Evolutionary conservation across 805 yeast species (phyloP).

Genomic region (Pichia ethanolica): DNA sequence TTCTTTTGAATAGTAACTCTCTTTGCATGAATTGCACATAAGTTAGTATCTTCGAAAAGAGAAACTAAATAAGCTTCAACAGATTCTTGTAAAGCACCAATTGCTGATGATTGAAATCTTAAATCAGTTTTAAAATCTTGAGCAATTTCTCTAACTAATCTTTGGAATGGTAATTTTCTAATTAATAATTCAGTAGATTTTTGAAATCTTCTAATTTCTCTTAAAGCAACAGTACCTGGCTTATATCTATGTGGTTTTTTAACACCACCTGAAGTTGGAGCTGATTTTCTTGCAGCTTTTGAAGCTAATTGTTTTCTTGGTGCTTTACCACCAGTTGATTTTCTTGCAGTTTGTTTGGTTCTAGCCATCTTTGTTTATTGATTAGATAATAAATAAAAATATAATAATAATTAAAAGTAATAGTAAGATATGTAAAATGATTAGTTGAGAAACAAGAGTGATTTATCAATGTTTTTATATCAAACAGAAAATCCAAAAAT

Average conservation of each 20-base stretch:
- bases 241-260: conserved; percentile 93
- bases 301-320: conserved; percentile 93
- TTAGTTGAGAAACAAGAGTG: no score
- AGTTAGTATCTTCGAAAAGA: conserved; percentile 93
- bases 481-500: no score
- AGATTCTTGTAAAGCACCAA: conserved; percentile 97
- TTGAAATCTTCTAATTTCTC: conserved; percentile 97
- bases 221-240: conserved; percentile 95
- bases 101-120: conserved; percentile 96
- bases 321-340: conserved; percentile 92
- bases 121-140: conserved; percentile 89
- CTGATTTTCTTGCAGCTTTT: conserved; percentile 89
- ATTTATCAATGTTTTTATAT: no score
- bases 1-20: conserved; percentile 98
- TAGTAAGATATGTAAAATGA: no score
- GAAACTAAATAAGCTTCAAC: conserved; percentile 97
- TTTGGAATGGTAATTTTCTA: conserved; percentile 95
- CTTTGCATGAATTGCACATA: conserved; percentile 98
- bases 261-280: conserved; percentile 89
- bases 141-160: conserved; percentile 93
- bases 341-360: conserved; percentile 92
- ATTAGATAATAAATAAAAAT: conserved; percentile 1
- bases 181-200: conserved; percentile 90
- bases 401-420: neutral
- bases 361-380: conserved; percentile 56